These are phyloP conservation scores for Colletotrichum lini DNA, from an alignment of 2,329 filamentous ascomycete species.

Conservation along the genomic window DNA sequence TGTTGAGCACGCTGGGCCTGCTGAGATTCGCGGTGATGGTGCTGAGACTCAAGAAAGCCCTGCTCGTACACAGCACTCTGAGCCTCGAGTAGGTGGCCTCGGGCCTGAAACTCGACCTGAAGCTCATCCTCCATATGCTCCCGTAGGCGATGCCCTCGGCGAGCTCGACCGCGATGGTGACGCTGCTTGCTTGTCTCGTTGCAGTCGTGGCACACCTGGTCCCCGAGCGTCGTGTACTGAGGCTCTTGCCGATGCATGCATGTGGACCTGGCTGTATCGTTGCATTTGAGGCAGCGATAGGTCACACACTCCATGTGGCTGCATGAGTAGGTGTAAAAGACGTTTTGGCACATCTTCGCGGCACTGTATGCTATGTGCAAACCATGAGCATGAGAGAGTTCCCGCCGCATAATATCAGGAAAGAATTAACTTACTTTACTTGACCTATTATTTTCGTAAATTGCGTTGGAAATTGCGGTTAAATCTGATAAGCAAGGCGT, in stretches of 20 bases:
- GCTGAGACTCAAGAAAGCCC: background rate
- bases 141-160: background rate
- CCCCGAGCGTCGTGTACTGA: conserved; percentile 26
- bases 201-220: conserved; percentile 43
- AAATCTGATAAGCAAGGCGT: background rate
- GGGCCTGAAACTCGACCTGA: background rate
- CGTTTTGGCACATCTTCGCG: conserved; percentile 37
- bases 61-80: background rate
- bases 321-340: conserved; percentile 43
- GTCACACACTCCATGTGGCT: conserved; percentile 34
- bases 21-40: background rate
- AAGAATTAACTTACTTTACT: too few relatives aligned
- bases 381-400: conserved; percentile 39
- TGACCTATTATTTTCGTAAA: background rate
- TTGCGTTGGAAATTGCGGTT: background rate
- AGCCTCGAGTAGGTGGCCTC: background rate
- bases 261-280: background rate
- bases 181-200: conserved; percentile 8
- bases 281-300: conserved; percentile 31
- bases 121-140: background rate
- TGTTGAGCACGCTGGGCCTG: conserved; percentile 8
- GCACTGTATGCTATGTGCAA: background rate
- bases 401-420: background rate
- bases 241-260: conserved; percentile 15
- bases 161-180: background rate